A percentile compares a stretch with the other conserved stretches of the same genome.
Evolutionary conservation across 805 yeast species (phyloP).

Genomic region (Pichia heedii): DNA sequence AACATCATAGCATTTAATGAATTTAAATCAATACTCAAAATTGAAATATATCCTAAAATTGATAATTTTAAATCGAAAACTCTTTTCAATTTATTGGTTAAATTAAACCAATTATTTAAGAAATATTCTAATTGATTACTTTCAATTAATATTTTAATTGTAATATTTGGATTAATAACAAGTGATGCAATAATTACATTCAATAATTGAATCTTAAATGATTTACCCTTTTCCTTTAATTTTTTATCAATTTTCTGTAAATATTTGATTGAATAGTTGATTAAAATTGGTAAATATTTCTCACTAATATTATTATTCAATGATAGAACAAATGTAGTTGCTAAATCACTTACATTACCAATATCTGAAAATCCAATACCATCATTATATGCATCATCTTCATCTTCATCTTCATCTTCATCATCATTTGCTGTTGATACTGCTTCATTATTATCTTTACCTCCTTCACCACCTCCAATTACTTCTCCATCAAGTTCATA

Average conservation of each 20-base stretch:
- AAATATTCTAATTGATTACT: conserved; percentile 38
- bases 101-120: conserved; percentile 58
- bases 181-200: conserved; percentile 60
- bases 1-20: conserved; percentile 20
- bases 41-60: conserved; percentile 52
- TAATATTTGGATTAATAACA: conserved; percentile 46
- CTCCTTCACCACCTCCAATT: conserved; percentile 9
- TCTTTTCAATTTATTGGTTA: conserved; percentile 46
- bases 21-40: conserved; percentile 27
- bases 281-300: conserved; percentile 36
- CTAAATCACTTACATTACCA: conserved; percentile 49
- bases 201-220: conserved; percentile 36
- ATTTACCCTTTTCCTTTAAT: conserved; percentile 15
- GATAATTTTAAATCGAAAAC: conserved; percentile 79
- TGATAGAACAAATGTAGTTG: conserved; percentile 54
- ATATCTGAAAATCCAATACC: conserved; percentile 51
- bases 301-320: conserved; percentile 38
- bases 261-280: conserved; percentile 35
- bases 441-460: too few species aligned
- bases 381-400: too few species aligned
- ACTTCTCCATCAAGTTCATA: conserved; percentile 23
- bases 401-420: too few species aligned
- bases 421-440: too few species aligned
- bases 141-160: conserved; percentile 43
- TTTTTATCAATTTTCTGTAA: conserved; percentile 27